phyloP scores from a whole-genome alignment of 371 early-diverging fungal species.

The Mortierella sp. region DNA sequence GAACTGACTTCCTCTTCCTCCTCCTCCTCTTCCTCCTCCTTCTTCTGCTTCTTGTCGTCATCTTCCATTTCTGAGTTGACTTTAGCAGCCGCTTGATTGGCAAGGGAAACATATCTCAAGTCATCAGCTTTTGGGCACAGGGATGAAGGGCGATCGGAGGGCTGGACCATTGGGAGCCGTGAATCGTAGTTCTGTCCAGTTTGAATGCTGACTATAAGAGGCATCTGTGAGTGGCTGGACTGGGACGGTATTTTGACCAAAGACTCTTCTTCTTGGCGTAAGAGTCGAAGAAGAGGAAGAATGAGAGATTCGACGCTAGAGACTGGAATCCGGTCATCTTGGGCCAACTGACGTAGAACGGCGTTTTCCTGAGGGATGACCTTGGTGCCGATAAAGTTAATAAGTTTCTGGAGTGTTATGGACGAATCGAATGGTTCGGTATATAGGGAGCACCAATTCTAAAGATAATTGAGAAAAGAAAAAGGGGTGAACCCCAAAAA shows the following conservation, averaged over 20 bases:
- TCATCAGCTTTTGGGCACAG: too few species aligned
- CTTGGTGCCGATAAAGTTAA: not conserved
- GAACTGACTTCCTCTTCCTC: not conserved
- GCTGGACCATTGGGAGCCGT: not conserved
- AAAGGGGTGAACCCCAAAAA: not conserved
- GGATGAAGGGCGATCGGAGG: not conserved
- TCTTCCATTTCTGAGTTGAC: not conserved
- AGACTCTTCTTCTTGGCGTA: not conserved
- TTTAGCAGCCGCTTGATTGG: not conserved
- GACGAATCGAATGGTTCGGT: too few species aligned
- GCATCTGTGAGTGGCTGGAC: not conserved
- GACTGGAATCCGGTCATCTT: not conserved
- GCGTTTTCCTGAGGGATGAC: conserved; percentile 11
- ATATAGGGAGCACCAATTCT: not conserved
- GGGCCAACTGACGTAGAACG: not conserved
- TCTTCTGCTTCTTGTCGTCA: not conserved
- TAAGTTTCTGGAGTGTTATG: not conserved
- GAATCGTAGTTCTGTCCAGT: not conserved
- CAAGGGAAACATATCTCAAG: not conserved
- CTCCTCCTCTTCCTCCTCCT: not conserved
- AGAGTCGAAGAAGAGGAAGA: not conserved
- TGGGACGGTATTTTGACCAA: not conserved
- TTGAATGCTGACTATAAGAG: not conserved
- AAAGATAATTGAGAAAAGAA: not conserved
- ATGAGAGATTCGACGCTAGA: not conserved